Base-by-base conservation (phyloP, 2,329 filamentous ascomycete species). In the Ascochyta rabiei region DNA sequence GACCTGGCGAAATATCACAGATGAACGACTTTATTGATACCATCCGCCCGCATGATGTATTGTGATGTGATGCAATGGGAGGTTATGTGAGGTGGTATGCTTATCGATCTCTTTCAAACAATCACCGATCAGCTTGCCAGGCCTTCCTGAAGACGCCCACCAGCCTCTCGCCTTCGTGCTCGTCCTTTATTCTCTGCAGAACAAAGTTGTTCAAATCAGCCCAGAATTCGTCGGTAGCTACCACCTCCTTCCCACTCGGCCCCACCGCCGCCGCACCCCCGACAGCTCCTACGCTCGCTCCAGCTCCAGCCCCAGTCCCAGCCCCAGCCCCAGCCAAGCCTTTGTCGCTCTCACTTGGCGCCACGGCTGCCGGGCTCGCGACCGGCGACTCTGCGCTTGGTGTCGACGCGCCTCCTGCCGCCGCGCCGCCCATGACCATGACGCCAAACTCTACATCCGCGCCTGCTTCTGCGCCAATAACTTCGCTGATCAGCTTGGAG, bases 191-290 rank as follows among this genome's bases (percentile, higher is more conserved):
- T 72, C 91, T 84, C 79, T 93, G 89, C 69, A 86, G 78, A 73
- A 99, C 72, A 75, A 93, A 98, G 0, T 84, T 89, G 70, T 86
- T 86, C 60, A 99, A 75, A 78, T 98, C 95, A 8, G 77, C 77
- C 95, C 95, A 99, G 71, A 99, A 99, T 50, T 83, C 86, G 6
- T 88, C 84, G 12, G 85, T 88, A 68, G 84, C 78, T 60, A 96
- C 71, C 18, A 89, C 82, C 24, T 84, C 83, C 48, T 76, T 77
- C 30, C 83, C 84, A 62, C 83, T 86, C n/a, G 80, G 75, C 3
- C 83, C 80, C 48, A 82, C 82, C 37, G 77, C 79, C 40, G 76
- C 76, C 8, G 76, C 69, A 58, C 75, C 77, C 49, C 68, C 65
- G 3, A 45, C 48, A 30, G 43, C 35, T 18, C 42, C 51, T 33